Evolutionary conservation across 768 basidiomycete genomes (phyloP).

Genomic region (Mrakia blollopis): DNA sequence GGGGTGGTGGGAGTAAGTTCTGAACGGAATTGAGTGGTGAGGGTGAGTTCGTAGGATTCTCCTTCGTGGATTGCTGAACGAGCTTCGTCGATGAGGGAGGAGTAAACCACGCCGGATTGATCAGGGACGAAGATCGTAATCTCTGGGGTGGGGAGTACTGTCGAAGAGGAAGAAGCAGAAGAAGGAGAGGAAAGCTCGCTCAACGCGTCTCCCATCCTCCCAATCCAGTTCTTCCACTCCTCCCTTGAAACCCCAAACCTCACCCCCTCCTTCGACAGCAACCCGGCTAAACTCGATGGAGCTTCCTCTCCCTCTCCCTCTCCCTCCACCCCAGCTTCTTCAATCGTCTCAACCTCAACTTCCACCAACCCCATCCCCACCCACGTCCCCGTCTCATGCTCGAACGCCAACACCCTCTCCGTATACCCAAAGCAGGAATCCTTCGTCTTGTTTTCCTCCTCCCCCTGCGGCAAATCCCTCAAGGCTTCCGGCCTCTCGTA

Average conservation of each 20-base stretch:
- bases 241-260: neutral
- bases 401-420: conserved; percentile 26
- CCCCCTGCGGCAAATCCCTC: conserved; percentile 21
- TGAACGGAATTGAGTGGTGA: conserved; percentile 55
- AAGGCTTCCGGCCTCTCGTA: conserved; percentile 43
- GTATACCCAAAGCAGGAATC: conserved; percentile 20
- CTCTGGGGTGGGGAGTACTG: neutral
- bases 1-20: conserved; percentile 32
- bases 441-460: conserved; percentile 6
- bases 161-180: neutral
- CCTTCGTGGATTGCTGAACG: conserved; percentile 72
- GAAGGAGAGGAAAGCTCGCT: neutral
- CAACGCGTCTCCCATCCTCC: neutral
- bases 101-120: conserved; percentile 49
- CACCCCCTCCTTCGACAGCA: conserved; percentile 9
- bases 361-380: conserved; percentile 28
- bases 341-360: too few relatives aligned
- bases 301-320: too few relatives aligned
- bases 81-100: conserved; percentile 61
- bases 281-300: neutral
- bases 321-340: too few relatives aligned
- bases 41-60: conserved; percentile 87
- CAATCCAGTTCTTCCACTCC: conserved; percentile 26
- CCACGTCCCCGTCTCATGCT: conserved; percentile 27
- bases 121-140: conserved; percentile 22